These are phyloP conservation scores for Kodamaea restingae DNA, from an alignment of 805 yeast genomes.

Conservation along the genomic window DNA sequence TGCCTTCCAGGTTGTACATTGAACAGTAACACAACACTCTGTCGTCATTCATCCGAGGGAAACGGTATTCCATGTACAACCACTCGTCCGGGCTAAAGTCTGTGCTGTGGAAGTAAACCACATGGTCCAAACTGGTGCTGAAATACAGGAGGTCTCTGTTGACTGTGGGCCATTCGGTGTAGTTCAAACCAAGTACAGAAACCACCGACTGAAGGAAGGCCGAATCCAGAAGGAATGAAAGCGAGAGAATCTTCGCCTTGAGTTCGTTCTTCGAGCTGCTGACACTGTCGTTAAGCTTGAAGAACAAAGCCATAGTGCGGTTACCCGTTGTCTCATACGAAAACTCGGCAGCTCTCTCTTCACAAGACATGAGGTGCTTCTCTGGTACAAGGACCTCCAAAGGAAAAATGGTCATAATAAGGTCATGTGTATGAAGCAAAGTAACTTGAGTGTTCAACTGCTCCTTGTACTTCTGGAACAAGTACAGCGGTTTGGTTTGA, in stretches of 20 bases:
- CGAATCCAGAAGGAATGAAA: constrained; percentile 28
- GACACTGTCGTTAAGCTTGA: constrained; percentile 25
- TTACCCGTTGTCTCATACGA: constrained; percentile 8
- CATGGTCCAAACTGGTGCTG: constrained; percentile 37
- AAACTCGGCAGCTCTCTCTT: neutral
- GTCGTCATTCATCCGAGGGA: constrained; percentile 29
- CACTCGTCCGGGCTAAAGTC: constrained; percentile 34
- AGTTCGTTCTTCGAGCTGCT: constrained; percentile 19
- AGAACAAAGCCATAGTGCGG: constrained; percentile 27
- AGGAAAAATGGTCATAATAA: constrained; percentile 25
- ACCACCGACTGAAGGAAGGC: constrained; percentile 26
- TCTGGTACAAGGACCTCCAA: constrained; percentile 11
- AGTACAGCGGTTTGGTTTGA: constrained; percentile 9
- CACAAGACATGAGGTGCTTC: constrained; percentile 2
- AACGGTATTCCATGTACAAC: constrained; percentile 33
- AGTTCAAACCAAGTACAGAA: constrained; percentile 21
- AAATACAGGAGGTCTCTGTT: constrained; percentile 20
- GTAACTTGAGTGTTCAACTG: constrained; percentile 11
- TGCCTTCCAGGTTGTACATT: constrained; percentile 24
- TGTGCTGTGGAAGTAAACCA: constrained; percentile 31
- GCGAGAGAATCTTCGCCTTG: constrained; percentile 16
- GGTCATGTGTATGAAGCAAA: constrained; percentile 26
- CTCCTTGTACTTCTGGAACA: constrained; percentile 12
- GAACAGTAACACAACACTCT: constrained; percentile 27
- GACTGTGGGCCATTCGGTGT: constrained; percentile 4